phyloP scores from a whole-genome alignment of 768 basidiomycete species.

The Termitomyces sp. region DNA sequence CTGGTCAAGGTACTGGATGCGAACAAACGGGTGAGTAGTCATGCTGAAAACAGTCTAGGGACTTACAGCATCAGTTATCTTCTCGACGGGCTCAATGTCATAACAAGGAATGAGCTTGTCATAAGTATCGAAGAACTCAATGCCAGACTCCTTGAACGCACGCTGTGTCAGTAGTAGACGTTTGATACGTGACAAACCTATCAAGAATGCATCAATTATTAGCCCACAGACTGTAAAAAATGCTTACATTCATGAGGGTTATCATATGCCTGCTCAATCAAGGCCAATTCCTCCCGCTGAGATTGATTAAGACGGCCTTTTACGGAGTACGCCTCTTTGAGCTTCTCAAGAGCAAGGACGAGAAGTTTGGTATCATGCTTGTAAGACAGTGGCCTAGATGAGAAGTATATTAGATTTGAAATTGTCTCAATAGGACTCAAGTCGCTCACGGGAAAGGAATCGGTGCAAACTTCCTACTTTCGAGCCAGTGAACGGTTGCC shows the following conservation, averaged over 20 bases:
- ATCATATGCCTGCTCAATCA: constrained; percentile 99
- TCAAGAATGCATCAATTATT: not conserved
- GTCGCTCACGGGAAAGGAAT: constrained; percentile 92
- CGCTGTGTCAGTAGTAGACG: constrained; percentile 94
- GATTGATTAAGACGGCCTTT: constrained; percentile 98
- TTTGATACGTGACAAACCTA: constrained; percentile 94
- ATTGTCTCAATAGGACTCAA: not conserved
- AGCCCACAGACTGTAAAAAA: not conserved
- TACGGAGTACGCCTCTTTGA: constrained; percentile 98
- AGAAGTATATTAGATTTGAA: not conserved
- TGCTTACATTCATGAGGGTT: constrained; percentile 93
- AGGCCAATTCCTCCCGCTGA: constrained; percentile 94
- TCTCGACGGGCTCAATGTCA: constrained; percentile 99
- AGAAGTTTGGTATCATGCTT: constrained; percentile 99
- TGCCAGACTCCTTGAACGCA: constrained; percentile 97
- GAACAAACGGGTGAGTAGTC: constrained; percentile 12
- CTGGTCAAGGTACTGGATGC: constrained; percentile 81
- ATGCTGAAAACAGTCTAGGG: not conserved
- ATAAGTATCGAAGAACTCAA: constrained; percentile 96
- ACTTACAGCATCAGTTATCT: constrained; percentile 95
- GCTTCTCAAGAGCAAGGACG: constrained; percentile 93
- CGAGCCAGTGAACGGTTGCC: constrained; percentile 98
- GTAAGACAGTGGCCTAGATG: constrained; percentile 81
- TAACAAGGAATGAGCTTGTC: constrained; percentile 99
- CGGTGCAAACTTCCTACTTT: constrained; percentile 95